phyloP scores from a whole-genome alignment of 73 alveolate species.

The Paramecium sexaurelia region DNA sequence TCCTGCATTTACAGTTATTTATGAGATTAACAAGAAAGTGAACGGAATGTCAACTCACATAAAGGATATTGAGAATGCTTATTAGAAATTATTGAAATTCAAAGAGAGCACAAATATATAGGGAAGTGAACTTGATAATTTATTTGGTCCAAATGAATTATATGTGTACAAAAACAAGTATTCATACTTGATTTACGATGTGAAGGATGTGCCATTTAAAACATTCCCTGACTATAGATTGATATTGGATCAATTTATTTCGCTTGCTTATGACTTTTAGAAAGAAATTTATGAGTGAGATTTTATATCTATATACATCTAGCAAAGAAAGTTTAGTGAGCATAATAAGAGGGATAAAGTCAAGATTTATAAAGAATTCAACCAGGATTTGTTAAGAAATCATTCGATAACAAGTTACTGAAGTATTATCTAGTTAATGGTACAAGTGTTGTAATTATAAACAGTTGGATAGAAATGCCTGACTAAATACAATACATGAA shows the following conservation, averaged over 20 bases:
- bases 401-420: neutral
- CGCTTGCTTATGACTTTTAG: slow-evolving; percentile 8
- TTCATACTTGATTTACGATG: slow-evolving; percentile 31
- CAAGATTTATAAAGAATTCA: slow-evolving; percentile 24
- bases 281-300: slow-evolving; percentile 49
- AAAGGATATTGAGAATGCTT: neutral
- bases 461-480: slow-evolving; percentile 42
- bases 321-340: slow-evolving; percentile 9
- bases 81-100: neutral
- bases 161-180: slow-evolving; percentile 38
- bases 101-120: neutral
- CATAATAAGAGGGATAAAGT: slow-evolving; percentile 35
- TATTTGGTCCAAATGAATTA: slow-evolving; percentile 23
- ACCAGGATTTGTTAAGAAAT: slow-evolving; percentile 31
- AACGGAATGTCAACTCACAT: slow-evolving; percentile 6
- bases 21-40: slow-evolving; percentile 34
- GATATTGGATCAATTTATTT: slow-evolving; percentile 25
- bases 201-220: slow-evolving; percentile 8
- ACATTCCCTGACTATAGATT: slow-evolving; percentile 20
- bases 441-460: neutral
- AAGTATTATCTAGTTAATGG: slow-evolving; percentile 20
- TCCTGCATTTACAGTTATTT: slow-evolving; percentile 5
- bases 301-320: neutral
- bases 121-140: neutral
- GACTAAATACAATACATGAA: slow-evolving; percentile 36